A percentile compares a stretch with the other conserved stretches of the same genome.
Evolutionary conservation across 352 stramenopile genomes (phyloP).

Genomic region (Aphanomyces astaci): DNA sequence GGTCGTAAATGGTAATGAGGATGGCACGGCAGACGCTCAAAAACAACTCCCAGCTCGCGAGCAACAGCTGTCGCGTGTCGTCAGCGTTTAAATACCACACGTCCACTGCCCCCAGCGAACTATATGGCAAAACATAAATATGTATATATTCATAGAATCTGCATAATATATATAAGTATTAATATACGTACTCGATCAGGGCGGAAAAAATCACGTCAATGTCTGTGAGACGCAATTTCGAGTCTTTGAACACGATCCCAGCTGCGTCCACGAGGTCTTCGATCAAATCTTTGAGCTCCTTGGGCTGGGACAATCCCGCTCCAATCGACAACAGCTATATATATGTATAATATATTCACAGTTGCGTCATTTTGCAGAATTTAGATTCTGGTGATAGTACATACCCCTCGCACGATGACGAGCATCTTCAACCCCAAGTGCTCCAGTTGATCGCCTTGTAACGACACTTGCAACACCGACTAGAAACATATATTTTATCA

Average conservation of each 20-base stretch:
- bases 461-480: conserved; percentile 3
- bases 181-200: conserved; percentile 44
- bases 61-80: conserved; percentile 44
- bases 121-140: conserved; percentile 16
- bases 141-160: not conserved
- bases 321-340: conserved; percentile 60
- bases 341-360: no score
- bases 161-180: no score
- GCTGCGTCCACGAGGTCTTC: conserved; percentile 54
- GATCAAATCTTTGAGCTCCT: conserved; percentile 63
- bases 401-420: conserved; percentile 47
- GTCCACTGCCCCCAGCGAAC: conserved; percentile 46
- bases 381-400: not conserved
- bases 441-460: conserved; percentile 19
- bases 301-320: conserved; percentile 60
- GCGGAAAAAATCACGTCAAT: conserved; percentile 54
- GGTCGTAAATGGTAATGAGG: conserved; percentile 47
- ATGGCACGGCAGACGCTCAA: conserved; percentile 51
- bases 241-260: conserved; percentile 53
- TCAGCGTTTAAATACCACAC: conserved; percentile 66
- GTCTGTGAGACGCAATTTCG: conserved; percentile 32
- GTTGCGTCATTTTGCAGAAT: not conserved
- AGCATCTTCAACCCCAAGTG: conserved; percentile 41
- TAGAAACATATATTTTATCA: not conserved
- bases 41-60: conserved; percentile 67